These are phyloP conservation scores for Hemileia vastatrix DNA, from an alignment of 1,284 basidiomycete genomes.

Conservation along the genomic window DNA sequence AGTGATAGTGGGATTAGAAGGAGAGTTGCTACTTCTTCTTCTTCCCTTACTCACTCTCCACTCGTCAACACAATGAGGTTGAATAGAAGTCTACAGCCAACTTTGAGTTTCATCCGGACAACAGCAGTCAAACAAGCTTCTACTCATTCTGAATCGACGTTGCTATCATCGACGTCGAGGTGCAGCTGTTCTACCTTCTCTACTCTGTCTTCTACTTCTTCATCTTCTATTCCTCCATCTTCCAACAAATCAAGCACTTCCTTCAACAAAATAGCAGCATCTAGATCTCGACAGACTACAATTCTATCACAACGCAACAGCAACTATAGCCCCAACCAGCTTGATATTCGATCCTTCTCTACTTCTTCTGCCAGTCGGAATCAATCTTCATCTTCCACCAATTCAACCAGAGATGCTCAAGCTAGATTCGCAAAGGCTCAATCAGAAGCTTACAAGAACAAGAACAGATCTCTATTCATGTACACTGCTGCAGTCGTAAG, in stretches of 20 bases:
- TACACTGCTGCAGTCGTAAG: slow-evolving; percentile 17
- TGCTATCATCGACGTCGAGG: no score
- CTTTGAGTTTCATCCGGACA: no score
- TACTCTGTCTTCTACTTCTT: slow-evolving; percentile 18
- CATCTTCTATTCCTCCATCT: slow-evolving; percentile 6
- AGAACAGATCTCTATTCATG: slow-evolving; percentile 33
- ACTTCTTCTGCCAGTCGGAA: neutral
- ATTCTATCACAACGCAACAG: slow-evolving; percentile 26
- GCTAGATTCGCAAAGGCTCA: neutral
- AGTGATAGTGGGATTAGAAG: no score
- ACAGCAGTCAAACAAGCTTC: no score
- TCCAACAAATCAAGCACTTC: neutral
- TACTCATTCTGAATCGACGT: no score
- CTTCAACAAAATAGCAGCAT: neutral
- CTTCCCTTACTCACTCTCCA: no score
- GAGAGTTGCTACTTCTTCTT: no score
- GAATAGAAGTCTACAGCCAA: no score
- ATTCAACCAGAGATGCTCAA: neutral
- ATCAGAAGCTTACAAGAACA: no score
- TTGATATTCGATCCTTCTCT: neutral
- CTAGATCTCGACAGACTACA: slow-evolving; percentile 22
- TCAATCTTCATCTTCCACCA: neutral
- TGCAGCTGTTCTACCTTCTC: slow-evolving; percentile 8
- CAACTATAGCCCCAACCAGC: no score
- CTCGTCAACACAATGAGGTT: no score